Evolutionary conservation across 148 eudicot genomes (phyloP), one percentile per base, ranked within the genome.

Genomic region (Camellia granthamiana): DNA sequence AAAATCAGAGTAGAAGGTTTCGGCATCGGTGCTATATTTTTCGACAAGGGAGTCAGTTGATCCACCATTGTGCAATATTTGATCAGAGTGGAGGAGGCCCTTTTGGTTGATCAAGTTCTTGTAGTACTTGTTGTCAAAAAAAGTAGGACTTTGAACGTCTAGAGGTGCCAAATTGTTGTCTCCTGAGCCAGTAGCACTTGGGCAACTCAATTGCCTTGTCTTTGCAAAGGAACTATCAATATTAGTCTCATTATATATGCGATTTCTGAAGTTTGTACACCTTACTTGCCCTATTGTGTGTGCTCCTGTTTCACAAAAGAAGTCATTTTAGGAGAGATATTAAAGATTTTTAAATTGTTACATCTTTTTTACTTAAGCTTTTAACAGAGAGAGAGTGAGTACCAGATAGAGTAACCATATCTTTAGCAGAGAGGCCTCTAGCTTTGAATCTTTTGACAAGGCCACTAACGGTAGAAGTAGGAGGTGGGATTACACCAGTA

Each of bases 401-500:
- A 90, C 94, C 94, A 30, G 94, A 89, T 63, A 91, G 78, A 63
- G 90, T 91, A 74, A 91, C 92, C 84, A 91, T 74, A 80, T 91
- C 94, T 46, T 79, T 85, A 75, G 88, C 68, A 43, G 92, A 89
- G n/a, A 91, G 90, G 55, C 94, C 94, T 30, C 54, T 80, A 69
- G 87, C 76, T 55, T 80, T 77, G 82, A 91, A 91, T 59, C 86
- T 79, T 16, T 87, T 83, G 30, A 86, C 60, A 58, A 91, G 92
- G 72, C 71, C 79, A 38, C 71, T 87, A 7, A 89, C 90, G 81
- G 81, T 86, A 2, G 90, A 86, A 2, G 81, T 79, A 3, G 92
- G 94, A 6, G 87, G 82, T 76, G 94, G 94, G 77, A 91, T 89
- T 15, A 85, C 72, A 47, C 89, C 83, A 52, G 69, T 84, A 78